A percentile compares a stretch with the other conserved stretches of the same genome.
phyloP scores from a whole-genome alignment of 306 rosid species.

The Inga oerstediana region DNA sequence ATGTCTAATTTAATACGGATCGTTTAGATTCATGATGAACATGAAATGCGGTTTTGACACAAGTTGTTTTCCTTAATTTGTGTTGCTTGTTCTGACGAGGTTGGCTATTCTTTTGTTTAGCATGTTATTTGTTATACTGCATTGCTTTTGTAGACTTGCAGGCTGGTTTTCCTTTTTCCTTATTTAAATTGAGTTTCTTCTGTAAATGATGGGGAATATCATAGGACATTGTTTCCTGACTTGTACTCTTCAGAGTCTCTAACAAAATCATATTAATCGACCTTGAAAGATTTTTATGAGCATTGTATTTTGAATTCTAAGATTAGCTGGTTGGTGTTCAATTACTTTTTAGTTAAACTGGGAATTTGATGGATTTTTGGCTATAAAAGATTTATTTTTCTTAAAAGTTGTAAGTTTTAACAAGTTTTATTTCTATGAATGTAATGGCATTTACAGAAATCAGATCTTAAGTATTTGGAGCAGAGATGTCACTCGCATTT shows the following conservation, averaged over 20 bases:
- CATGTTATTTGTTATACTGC: constrained; percentile 14
- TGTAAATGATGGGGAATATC: neutral
- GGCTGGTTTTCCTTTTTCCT: neutral
- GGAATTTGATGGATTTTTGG: constrained; percentile 9
- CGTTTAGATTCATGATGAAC: neutral
- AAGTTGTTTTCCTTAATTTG: neutral
- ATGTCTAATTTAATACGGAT: neutral
- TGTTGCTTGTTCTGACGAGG: constrained; percentile 19
- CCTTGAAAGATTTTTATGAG: constrained; percentile 13
- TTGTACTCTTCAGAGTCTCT: neutral
- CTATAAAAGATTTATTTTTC: neutral
- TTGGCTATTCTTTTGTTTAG: constrained; percentile 16
- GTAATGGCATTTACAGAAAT: constrained; percentile 67
- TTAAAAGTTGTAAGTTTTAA: constrained; percentile 12
- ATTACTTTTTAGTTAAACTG: constrained; percentile 9
- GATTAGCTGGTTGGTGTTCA: neutral
- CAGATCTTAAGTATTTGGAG: constrained; percentile 85
- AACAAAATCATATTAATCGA: neutral
- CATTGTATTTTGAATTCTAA: neutral
- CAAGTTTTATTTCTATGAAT: constrained; percentile 32
- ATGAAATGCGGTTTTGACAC: neutral
- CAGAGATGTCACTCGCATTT: constrained; percentile 87
- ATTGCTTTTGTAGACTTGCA: neutral
- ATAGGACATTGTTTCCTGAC: neutral
- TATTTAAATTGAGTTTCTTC: neutral